phyloP scores from a whole-genome alignment of 2,329 filamentous ascomycete species.

The Amauroascus verrucosus region DNA sequence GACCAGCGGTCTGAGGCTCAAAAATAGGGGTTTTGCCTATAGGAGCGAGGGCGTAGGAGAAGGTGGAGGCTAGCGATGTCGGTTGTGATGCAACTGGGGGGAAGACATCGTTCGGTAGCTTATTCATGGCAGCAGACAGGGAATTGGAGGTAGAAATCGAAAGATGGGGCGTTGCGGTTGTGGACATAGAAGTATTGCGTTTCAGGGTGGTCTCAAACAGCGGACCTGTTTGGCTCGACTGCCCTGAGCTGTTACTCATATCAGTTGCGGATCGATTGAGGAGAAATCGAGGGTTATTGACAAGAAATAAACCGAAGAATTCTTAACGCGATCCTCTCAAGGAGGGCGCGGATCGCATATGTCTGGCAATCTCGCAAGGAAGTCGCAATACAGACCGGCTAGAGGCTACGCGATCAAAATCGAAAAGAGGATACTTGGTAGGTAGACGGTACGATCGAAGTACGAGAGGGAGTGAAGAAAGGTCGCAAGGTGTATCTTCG shows the following conservation, averaged over 20 bases:
- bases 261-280: background rate
- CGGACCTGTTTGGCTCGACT: conserved; percentile 12
- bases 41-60: conserved; percentile 31
- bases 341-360: conserved; percentile 12
- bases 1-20: conserved; percentile 13
- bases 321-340: conserved; percentile 13
- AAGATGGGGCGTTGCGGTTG: conserved; percentile 11
- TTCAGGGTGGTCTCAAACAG: conserved; percentile 12
- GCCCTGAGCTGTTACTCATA: conserved; percentile 8
- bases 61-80: conserved; percentile 27
- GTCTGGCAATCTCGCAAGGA: background rate
- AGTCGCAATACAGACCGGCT: background rate
- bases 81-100: conserved; percentile 29
- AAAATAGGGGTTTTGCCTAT: conserved; percentile 31
- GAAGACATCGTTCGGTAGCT: conserved; percentile 37
- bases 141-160: conserved; percentile 22
- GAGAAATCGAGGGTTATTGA: background rate
- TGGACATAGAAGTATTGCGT: conserved; percentile 11
- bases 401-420: background rate
- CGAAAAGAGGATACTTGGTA: background rate
- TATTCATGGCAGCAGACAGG: conserved; percentile 27
- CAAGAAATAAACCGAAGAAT: background rate
- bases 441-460: background rate
- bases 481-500: background rate
- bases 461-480: background rate